Evolutionary conservation across 2,329 filamentous ascomycete genomes (phyloP).

Genomic region (Cryphonectria parasitica): DNA sequence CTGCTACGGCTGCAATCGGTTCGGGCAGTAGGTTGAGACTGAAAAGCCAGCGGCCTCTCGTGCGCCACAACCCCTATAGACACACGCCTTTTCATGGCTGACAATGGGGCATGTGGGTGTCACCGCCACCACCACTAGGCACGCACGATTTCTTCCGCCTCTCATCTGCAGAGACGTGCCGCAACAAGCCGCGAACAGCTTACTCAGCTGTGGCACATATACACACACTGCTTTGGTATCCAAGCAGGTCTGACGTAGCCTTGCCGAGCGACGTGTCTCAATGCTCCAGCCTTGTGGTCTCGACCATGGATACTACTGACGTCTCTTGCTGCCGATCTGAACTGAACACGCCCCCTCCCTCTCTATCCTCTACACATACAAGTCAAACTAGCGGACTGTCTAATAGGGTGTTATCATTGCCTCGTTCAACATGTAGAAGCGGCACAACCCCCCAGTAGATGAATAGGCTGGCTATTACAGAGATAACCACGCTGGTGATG

Average conservation of each 20-base stretch:
- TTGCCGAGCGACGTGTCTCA: not conserved
- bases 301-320: too few species aligned
- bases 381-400: too few species aligned
- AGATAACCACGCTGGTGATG: too few species aligned
- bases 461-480: too few species aligned
- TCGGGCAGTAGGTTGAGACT: not conserved
- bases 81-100: not conserved
- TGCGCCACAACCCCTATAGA: not conserved
- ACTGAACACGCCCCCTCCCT: too few species aligned
- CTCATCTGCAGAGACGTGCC: not conserved
- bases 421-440: too few species aligned
- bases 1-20: not conserved
- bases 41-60: not conserved
- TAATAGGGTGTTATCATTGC: too few species aligned
- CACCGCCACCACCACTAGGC: slow-evolving; percentile 1
- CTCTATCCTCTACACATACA: too few species aligned
- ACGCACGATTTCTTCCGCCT: slow-evolving; percentile 1
- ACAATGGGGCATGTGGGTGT: not conserved
- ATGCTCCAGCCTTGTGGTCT: not conserved
- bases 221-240: not conserved
- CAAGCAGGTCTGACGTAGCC: not conserved
- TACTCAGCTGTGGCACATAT: not conserved
- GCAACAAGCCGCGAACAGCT: not conserved
- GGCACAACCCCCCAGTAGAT: too few species aligned
- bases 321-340: too few species aligned